phyloP scores from a whole-genome alignment of 1,284 basidiomycete species.

The Cerrena zonata region DNA sequence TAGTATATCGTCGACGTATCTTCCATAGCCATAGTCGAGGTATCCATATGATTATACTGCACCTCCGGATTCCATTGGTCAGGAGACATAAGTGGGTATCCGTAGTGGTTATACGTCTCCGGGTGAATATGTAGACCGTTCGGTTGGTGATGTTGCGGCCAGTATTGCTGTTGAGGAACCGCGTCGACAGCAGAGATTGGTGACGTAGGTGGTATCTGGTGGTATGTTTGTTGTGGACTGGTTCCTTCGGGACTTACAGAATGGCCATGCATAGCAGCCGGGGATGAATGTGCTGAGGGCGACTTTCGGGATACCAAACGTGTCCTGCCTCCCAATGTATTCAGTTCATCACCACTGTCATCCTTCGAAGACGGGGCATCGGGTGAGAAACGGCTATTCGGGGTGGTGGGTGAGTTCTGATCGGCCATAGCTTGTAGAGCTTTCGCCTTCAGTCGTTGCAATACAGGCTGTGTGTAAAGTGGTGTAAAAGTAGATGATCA shows the following conservation, averaged over 20 bases:
- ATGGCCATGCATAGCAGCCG: constrained; percentile 18
- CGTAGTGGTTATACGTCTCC: constrained; percentile 9
- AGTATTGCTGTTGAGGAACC: neutral
- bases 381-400: constrained; percentile 17
- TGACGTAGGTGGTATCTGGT: constrained; percentile 8
- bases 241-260: neutral
- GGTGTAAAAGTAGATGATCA: no score
- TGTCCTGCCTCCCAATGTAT: constrained; percentile 55
- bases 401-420: constrained; percentile 10
- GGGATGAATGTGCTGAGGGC: constrained; percentile 42
- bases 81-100: neutral
- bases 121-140: constrained; percentile 15
- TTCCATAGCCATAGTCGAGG: constrained; percentile 7
- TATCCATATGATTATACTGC: constrained; percentile 10
- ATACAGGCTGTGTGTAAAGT: constrained; percentile 46
- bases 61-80: constrained; percentile 11
- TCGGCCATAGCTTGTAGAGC: constrained; percentile 30
- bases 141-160: neutral
- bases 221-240: constrained; percentile 6
- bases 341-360: constrained; percentile 52
- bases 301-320: constrained; percentile 53
- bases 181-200: neutral
- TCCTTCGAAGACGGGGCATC: constrained; percentile 43
- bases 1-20: constrained; percentile 3
- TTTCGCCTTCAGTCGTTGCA: constrained; percentile 49